phyloP scores from a whole-genome alignment of 805 yeast species.

The Ogataea chonburiensis region DNA sequence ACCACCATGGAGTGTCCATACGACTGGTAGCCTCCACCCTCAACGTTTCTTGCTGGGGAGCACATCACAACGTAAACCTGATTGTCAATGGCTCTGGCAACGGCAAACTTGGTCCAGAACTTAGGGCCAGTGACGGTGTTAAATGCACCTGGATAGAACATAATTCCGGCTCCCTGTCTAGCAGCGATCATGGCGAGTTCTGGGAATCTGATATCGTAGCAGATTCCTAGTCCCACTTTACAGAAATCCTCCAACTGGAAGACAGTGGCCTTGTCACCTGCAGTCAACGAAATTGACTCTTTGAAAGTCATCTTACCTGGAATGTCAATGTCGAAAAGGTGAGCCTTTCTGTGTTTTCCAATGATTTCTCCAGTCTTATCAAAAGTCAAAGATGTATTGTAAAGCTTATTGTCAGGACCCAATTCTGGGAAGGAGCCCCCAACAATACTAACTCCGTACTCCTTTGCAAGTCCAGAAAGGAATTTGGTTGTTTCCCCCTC shows the following conservation, averaged over 20 bases:
- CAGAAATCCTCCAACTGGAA: slow-evolving; percentile 64
- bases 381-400: slow-evolving; percentile 75
- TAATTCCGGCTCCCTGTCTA: slow-evolving; percentile 65
- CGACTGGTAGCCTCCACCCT: slow-evolving; percentile 55
- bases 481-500: slow-evolving; percentile 64
- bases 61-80: slow-evolving; percentile 73
- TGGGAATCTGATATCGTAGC: slow-evolving; percentile 80
- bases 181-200: slow-evolving; percentile 73
- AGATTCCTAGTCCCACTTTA: slow-evolving; percentile 79
- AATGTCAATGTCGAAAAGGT: slow-evolving; percentile 87
- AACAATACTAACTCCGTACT: slow-evolving; percentile 60
- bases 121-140: slow-evolving; percentile 82
- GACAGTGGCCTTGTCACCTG: slow-evolving; percentile 82
- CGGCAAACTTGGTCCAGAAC: slow-evolving; percentile 77
- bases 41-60: slow-evolving; percentile 79
- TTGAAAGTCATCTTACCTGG: slow-evolving; percentile 88
- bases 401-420: slow-evolving; percentile 55
- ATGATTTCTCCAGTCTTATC: slow-evolving; percentile 69
- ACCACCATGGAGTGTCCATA: slow-evolving; percentile 67
- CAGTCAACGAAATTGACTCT: slow-evolving; percentile 72
- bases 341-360: slow-evolving; percentile 89
- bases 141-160: slow-evolving; percentile 83
- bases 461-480: slow-evolving; percentile 64
- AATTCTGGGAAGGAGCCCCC: slow-evolving; percentile 95
- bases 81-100: slow-evolving; percentile 73